Percentiles rank a stretch among this genome's conserved stretches.
phyloP scores from a whole-genome alignment of 1,284 basidiomycete species.

The Ceratobasidium sp. region DNA sequence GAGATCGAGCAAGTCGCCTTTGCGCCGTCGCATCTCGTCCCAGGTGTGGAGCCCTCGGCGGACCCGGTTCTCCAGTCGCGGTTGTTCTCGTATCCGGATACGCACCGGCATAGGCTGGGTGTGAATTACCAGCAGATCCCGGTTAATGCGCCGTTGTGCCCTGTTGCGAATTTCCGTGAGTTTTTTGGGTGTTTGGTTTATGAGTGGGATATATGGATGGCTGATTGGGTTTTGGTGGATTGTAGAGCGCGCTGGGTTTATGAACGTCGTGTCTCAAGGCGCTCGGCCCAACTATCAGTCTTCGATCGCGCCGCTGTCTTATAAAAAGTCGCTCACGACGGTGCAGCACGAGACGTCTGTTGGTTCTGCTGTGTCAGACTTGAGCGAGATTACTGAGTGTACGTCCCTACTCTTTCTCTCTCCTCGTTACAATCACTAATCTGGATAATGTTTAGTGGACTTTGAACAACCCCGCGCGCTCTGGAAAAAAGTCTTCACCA shows the following conservation, averaged over 20 bases:
- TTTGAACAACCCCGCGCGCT: conserved; percentile 91
- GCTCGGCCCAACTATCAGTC: conserved; percentile 89
- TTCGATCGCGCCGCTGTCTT: conserved; percentile 74
- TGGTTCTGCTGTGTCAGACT: conserved; percentile 78
- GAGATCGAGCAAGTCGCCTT: conserved; percentile 80
- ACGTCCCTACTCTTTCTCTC: conserved; percentile 55
- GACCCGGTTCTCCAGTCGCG: conserved; percentile 95
- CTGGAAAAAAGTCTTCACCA: conserved; percentile 83
- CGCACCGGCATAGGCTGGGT: conserved; percentile 88
- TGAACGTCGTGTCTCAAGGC: conserved; percentile 84
- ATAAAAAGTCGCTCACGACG: conserved; percentile 62
- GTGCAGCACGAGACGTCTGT: conserved; percentile 81
- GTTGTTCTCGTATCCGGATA: conserved; percentile 96
- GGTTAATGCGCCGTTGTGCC: conserved; percentile 83
- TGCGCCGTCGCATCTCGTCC: conserved; percentile 87
- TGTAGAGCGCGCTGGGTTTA: conserved; percentile 74
- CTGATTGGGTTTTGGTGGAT: background rate
- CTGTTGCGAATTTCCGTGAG: conserved; percentile 84
- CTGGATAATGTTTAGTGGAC: conserved; percentile 69
- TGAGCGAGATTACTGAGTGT: conserved; percentile 85
- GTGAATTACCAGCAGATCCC: conserved; percentile 91
- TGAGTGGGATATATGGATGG: background rate
- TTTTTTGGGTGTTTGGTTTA: conserved; percentile 5
- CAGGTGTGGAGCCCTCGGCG: conserved; percentile 88
- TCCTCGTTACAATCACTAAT: background rate